Conservation (phyloP, 2,329 filamentous ascomycete species). For the Pestalotiopsis sp. region DNA sequence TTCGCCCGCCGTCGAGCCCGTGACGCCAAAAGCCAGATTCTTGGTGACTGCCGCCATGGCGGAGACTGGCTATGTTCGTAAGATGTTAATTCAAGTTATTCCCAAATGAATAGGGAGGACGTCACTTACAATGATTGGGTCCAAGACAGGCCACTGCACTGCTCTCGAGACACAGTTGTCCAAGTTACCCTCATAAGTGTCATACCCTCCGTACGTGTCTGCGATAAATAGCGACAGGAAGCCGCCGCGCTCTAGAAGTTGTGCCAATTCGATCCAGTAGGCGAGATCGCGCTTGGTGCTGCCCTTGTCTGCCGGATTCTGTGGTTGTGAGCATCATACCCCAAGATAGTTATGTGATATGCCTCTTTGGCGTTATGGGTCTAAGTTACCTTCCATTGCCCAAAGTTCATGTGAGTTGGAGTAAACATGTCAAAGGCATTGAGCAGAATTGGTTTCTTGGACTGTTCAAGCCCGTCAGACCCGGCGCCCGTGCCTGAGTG, state of each 20-base stretch:
- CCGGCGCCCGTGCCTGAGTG: background rate
- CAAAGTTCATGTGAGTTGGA: slow-evolving; percentile 64
- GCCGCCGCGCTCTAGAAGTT: slow-evolving; percentile 61
- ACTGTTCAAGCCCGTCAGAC: background rate
- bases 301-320: slow-evolving; percentile 64
- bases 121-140: slow-evolving; percentile 60
- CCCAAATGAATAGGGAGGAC: background rate
- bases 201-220: slow-evolving; percentile 66
- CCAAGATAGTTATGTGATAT: background rate
- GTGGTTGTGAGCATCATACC: background rate
- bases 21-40: slow-evolving; percentile 64
- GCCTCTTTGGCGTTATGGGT: background rate
- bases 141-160: slow-evolving; percentile 67
- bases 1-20: slow-evolving; percentile 64
- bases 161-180: slow-evolving; percentile 64
- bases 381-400: slow-evolving; percentile 63
- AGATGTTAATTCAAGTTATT: background rate
- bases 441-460: slow-evolving; percentile 59
- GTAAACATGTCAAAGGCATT: slow-evolving; percentile 71
- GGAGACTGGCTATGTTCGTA: slow-evolving; percentile 51
- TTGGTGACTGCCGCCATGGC: slow-evolving; percentile 71
- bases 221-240: slow-evolving; percentile 69
- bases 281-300: slow-evolving; percentile 61
- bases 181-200: slow-evolving; percentile 61
- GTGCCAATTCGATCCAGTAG: slow-evolving; percentile 67